Evolutionary conservation across 1,284 basidiomycete species (phyloP).

Genomic region (Sporisorium reilianum): DNA sequence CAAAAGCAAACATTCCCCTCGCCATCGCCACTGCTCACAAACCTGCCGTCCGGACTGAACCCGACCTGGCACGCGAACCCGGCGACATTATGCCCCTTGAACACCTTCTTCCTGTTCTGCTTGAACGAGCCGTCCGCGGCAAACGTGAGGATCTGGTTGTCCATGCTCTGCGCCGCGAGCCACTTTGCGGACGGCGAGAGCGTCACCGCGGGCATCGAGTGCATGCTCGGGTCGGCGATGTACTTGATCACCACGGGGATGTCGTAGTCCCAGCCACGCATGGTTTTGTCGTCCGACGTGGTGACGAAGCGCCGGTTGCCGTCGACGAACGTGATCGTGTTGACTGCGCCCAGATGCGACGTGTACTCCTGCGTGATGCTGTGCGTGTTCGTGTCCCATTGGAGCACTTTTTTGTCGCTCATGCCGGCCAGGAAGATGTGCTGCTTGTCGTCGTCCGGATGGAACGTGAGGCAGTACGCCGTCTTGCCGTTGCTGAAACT

Average conservation of each 20-base stretch:
- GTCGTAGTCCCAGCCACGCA: constrained; percentile 90
- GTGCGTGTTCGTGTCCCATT: constrained; percentile 93
- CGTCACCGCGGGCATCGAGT: constrained; percentile 98
- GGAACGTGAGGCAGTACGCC: constrained; percentile 92
- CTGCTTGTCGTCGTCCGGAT: constrained; percentile 95
- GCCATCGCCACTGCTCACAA: constrained; percentile 95
- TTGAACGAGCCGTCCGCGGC: constrained; percentile 88
- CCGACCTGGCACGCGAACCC: constrained; percentile 97
- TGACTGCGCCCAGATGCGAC: constrained; percentile 96
- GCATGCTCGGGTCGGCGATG: constrained; percentile 99
- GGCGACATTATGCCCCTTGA: constrained; percentile 93
- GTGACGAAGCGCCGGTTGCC: constrained; percentile 96
- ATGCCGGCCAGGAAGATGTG: constrained; percentile 97
- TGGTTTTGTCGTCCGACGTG: constrained; percentile 98
- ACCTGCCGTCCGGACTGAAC: constrained; percentile 97
- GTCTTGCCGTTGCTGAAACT: constrained; percentile 97
- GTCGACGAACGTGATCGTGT: constrained; percentile 97
- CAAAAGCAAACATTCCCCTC: constrained; percentile 96
- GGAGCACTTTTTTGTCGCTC: constrained; percentile 99
- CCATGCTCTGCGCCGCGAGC: constrained; percentile 95
- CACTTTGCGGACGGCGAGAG: constrained; percentile 94
- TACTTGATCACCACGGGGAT: constrained; percentile 99
- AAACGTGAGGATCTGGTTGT: constrained; percentile 97
- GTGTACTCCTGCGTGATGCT: constrained; percentile 99
- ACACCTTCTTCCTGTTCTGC: constrained; percentile 97